Percentiles rank a stretch among this genome's conserved stretches.
phyloP scores from a whole-genome alignment of 129 eudicot genomes.

The Centaurea solstitialis region DNA sequence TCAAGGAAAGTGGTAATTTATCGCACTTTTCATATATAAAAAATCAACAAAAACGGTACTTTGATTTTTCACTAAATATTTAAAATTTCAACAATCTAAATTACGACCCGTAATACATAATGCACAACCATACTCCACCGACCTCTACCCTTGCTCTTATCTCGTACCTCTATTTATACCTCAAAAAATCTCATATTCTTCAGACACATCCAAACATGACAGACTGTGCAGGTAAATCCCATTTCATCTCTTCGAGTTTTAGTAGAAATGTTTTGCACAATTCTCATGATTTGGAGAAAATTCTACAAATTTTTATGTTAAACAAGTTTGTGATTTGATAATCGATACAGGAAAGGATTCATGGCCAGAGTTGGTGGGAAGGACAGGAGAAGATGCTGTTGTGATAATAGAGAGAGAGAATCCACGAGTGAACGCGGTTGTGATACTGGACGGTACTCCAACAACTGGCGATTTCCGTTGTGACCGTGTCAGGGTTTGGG shows the following conservation, averaged over 20 bases:
- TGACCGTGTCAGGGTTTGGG: constrained; percentile 62
- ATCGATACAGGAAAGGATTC: constrained; percentile 38
- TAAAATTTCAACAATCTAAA: too few relatives aligned
- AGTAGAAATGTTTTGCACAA: neutral
- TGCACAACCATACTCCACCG: too few relatives aligned
- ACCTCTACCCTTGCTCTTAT: too few relatives aligned
- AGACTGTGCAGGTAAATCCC: constrained; percentile 16
- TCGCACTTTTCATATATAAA: neutral
- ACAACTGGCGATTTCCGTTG: constrained; percentile 41
- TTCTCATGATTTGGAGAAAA: neutral
- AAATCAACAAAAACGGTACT: constrained; percentile 15
- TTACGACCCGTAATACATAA: too few relatives aligned
- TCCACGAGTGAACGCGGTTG: constrained; percentile 41
- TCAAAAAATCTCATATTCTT: neutral
- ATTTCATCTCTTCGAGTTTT: neutral
- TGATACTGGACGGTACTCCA: constrained; percentile 46
- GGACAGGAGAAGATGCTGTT: constrained; percentile 34
- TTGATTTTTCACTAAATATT: too few relatives aligned
- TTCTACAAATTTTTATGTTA: too few relatives aligned
- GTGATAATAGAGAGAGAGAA: constrained; percentile 49
- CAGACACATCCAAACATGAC: constrained; percentile 10
- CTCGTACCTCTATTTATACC: too few relatives aligned
- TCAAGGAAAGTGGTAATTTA: neutral
- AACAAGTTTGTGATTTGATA: neutral
- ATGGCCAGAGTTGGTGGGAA: constrained; percentile 64